phyloP scores from a whole-genome alignment of 768 basidiomycete genomes.

The Tremella fuciformis region DNA sequence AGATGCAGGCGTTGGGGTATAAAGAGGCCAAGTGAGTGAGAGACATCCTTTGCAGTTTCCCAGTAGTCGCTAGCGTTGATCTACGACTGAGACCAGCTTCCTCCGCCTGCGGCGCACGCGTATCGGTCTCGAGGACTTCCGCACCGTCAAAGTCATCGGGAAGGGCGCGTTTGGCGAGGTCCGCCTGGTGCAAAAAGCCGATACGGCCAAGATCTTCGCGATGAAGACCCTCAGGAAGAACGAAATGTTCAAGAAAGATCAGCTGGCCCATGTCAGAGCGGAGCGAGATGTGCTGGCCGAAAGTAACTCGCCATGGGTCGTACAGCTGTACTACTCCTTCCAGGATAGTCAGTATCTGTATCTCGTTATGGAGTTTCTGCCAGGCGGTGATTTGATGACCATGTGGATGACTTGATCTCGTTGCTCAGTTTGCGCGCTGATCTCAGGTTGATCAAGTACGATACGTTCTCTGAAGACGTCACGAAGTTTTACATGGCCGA shows the following conservation, averaged over 20 bases:
- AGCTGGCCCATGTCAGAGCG: constrained; percentile 97
- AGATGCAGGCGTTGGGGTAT: constrained; percentile 45
- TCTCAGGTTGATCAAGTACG: constrained; percentile 82
- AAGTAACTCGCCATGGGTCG: constrained; percentile 93
- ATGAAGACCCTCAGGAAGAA: constrained; percentile 98
- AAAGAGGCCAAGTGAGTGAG: constrained; percentile 48
- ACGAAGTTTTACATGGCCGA: constrained; percentile 99
- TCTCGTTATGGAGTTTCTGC: constrained; percentile 98
- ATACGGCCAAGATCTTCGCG: constrained; percentile 97
- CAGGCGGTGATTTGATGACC: constrained; percentile 98
- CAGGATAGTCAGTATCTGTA: constrained; percentile 90
- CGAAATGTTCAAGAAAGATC: constrained; percentile 99
- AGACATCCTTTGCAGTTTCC: neutral
- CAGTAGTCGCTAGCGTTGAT: neutral
- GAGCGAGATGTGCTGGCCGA: constrained; percentile 96
- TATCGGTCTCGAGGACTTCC: constrained; percentile 85
- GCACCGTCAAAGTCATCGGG: constrained; percentile 97
- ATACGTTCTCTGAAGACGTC: constrained; percentile 97
- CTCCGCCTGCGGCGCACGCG: constrained; percentile 83
- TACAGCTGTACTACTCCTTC: constrained; percentile 96
- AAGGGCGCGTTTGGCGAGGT: constrained; percentile 99
- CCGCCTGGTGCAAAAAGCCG: constrained; percentile 89
- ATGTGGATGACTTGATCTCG: constrained; percentile 58
- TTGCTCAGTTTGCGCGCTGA: neutral
- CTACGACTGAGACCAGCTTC: constrained; percentile 63